Percentiles rank a stretch among this genome's conserved stretches.
phyloP scores from a whole-genome alignment of 306 rosid species.

The Dalbergia cultrata region DNA sequence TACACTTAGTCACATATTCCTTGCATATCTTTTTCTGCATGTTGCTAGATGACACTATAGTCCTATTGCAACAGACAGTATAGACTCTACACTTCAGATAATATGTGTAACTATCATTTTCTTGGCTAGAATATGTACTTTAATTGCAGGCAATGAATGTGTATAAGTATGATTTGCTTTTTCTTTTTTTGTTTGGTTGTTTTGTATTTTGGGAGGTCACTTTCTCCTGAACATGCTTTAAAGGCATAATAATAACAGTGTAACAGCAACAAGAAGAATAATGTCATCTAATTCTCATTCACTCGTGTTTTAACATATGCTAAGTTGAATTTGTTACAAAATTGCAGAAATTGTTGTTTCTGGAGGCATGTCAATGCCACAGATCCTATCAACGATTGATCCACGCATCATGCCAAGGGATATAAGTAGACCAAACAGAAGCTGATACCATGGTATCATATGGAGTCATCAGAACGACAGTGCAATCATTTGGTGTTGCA shows the following conservation, averaged over 20 bases:
- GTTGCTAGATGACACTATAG: neutral
- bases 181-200: neutral
- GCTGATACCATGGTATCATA: conserved; percentile 54
- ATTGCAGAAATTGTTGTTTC: conserved; percentile 92
- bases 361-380: conserved; percentile 98
- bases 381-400: conserved; percentile 70
- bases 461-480: conserved; percentile 46
- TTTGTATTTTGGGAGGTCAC: neutral
- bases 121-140: too few species aligned
- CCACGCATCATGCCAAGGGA: conserved; percentile 58
- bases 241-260: neutral
- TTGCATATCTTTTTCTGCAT: neutral
- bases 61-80: neutral
- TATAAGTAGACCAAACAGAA: conserved; percentile 60
- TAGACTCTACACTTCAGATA: neutral
- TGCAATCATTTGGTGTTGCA: conserved; percentile 30
- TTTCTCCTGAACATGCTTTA: neutral
- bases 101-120: conserved; percentile 9
- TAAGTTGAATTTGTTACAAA: conserved; percentile 22
- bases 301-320: neutral
- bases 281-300: conserved; percentile 15
- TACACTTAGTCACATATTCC: neutral
- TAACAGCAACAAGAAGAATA: neutral
- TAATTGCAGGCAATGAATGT: neutral
- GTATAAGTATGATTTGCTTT: neutral